These are phyloP conservation scores for Viola pubescens DNA, from an alignment of 441 rosid species.

Conservation along the genomic window DNA sequence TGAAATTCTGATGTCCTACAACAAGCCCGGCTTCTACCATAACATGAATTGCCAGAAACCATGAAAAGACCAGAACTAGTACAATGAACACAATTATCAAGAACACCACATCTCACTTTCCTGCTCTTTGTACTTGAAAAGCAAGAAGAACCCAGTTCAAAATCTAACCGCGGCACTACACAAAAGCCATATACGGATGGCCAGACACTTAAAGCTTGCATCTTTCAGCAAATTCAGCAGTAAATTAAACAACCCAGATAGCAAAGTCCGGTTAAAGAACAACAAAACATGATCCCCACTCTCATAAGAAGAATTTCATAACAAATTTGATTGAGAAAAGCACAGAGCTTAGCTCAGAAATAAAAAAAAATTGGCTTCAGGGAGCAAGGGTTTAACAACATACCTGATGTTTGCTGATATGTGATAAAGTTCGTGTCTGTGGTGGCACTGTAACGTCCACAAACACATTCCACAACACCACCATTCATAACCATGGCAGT, in stretches of 20 bases:
- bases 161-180: constrained; percentile 37
- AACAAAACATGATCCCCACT: constrained; percentile 12
- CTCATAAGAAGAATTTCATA: constrained; percentile 5
- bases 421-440: too few relatives aligned
- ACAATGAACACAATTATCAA: constrained; percentile 22
- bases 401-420: too few relatives aligned
- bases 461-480: too few relatives aligned
- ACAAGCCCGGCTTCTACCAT: constrained; percentile 18
- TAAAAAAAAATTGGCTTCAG: too few relatives aligned
- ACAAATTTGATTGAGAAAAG: neutral
- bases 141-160: constrained; percentile 35
- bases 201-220: constrained; percentile 62
- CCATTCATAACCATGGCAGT: too few relatives aligned
- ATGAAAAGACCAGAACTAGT: constrained; percentile 22
- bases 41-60: constrained; percentile 26
- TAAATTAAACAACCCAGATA: constrained; percentile 15
- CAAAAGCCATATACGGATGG: constrained; percentile 39
- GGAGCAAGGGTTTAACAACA: too few relatives aligned
- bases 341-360: neutral
- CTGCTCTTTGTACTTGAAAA: constrained; percentile 19
- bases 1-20: constrained; percentile 21
- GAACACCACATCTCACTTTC: constrained; percentile 24
- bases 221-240: constrained; percentile 21
- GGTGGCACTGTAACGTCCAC: too few relatives aligned
- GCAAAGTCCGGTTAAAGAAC: constrained; percentile 18